Evolutionary conservation across 1,139 yeast genomes (phyloP), one percentile per base, ranked within the genome.

Genomic region (Pichia sp.): DNA sequence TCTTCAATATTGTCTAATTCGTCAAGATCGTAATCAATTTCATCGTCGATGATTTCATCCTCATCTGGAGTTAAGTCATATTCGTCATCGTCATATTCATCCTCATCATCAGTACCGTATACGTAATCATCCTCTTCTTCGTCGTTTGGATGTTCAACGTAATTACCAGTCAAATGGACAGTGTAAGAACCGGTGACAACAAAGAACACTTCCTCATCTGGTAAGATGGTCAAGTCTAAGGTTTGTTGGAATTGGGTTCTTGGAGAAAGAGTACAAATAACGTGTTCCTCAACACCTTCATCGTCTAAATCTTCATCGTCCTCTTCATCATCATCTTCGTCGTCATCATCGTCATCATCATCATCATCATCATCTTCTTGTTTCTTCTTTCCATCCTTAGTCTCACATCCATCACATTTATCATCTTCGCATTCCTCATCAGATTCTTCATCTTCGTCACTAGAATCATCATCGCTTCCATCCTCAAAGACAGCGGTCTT

Each of bases 121-220:
- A 75, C 75, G 55, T 75, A 80, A 51, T 75, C 79, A 53, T 80
- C 85, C 50, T 75, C 82, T 55, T 78, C 85, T 54, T 80, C 87
- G 63, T 87, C 95, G 63, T 84, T 91, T 71, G 98, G 97, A 73
- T 91, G 97, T 70, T 88, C 95, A 69, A 93, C 86, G 75, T 86
- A 90, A 84, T 93, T 92, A 78, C 99, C 99, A 65, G 90, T 80
- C 68, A 93, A 78, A 73, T 92, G 95, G 63, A 93, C 79, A 64
- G 96, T 87, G 77, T 90, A 91, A 42, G 98, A 91, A 65, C 99
- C 99, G 62, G 96, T 87, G 58, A 89, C 97, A 67, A 90, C 95
- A 70, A 93, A 93, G 77, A 80, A 84, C 60, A 93, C 92, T 69
- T 91, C 96, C 76, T 93, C 99, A 69, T 86, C 95, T 66, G 97